Evolutionary conservation across 108 stramenopile species (phyloP).

Genomic region (Ochromonas danica): DNA sequence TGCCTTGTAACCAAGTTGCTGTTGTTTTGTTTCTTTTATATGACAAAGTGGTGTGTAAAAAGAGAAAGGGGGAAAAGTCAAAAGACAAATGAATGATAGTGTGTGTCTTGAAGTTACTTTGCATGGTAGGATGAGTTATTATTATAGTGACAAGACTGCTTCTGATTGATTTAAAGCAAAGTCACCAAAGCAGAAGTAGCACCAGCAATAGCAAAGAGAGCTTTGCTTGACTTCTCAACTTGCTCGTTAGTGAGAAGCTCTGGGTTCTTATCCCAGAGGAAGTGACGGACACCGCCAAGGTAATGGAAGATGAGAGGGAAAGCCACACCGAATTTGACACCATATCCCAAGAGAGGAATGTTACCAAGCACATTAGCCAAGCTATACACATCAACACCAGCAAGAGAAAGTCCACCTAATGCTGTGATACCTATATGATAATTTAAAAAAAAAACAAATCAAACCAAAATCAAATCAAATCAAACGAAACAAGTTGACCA

Average conservation of each 20-base stretch:
- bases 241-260: constrained; percentile 46
- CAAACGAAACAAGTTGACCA: too few relatives aligned
- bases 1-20: too few relatives aligned
- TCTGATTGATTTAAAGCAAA: neutral
- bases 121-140: too few relatives aligned
- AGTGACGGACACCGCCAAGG: constrained; percentile 75
- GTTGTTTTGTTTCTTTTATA: too few relatives aligned
- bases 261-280: constrained; percentile 58
- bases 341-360: constrained; percentile 56
- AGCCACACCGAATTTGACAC: constrained; percentile 76
- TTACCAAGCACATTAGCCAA: constrained; percentile 71
- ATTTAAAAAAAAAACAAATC: neutral
- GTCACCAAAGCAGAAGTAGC: neutral
- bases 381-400: constrained; percentile 68
- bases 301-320: constrained; percentile 89
- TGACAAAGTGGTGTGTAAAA: too few relatives aligned
- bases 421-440: constrained; percentile 45
- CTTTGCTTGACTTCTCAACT: constrained; percentile 48
- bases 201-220: constrained; percentile 41
- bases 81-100: too few relatives aligned
- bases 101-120: too few relatives aligned
- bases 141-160: too few relatives aligned
- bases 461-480: too few relatives aligned
- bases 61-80: too few relatives aligned
- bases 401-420: constrained; percentile 68